phyloP scores from a whole-genome alignment of 2,329 filamentous ascomycete species.

The Penicillium freii region DNA sequence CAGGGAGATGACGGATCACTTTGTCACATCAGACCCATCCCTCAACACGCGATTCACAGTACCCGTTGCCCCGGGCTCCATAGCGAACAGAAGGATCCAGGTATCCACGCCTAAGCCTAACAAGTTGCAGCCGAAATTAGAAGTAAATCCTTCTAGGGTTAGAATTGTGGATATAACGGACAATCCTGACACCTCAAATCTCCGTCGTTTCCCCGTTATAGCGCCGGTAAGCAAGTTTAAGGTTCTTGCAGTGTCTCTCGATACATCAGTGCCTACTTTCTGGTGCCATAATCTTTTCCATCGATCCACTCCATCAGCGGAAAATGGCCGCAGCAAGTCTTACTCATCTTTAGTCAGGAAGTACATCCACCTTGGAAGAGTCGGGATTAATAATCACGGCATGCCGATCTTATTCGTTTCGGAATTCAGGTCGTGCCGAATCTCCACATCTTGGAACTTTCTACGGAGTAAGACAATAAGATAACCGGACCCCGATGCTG shows the following conservation, averaged over 20 bases:
- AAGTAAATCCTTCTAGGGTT: background rate
- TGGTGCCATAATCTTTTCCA: background rate
- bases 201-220: background rate
- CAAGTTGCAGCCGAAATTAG: background rate
- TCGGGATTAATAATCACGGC: background rate
- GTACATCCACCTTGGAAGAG: background rate
- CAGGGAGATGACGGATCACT: background rate
- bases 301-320: background rate
- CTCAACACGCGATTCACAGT: background rate
- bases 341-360: constrained; percentile 1
- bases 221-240: background rate
- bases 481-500: background rate
- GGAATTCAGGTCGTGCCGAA: background rate
- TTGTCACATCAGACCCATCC: background rate
- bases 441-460: background rate
- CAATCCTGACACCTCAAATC: background rate
- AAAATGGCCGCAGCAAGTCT: background rate
- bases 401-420: background rate
- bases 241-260: background rate
- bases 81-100: background rate
- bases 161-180: background rate
- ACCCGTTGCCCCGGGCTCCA: background rate
- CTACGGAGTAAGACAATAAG: background rate
- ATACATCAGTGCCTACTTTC: background rate
- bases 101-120: too few relatives aligned